Percentiles rank a stretch among this genome's conserved stretches.
phyloP scores from a whole-genome alignment of 2,329 filamentous ascomycete genomes.

The Raffaelea albimanens region DNA sequence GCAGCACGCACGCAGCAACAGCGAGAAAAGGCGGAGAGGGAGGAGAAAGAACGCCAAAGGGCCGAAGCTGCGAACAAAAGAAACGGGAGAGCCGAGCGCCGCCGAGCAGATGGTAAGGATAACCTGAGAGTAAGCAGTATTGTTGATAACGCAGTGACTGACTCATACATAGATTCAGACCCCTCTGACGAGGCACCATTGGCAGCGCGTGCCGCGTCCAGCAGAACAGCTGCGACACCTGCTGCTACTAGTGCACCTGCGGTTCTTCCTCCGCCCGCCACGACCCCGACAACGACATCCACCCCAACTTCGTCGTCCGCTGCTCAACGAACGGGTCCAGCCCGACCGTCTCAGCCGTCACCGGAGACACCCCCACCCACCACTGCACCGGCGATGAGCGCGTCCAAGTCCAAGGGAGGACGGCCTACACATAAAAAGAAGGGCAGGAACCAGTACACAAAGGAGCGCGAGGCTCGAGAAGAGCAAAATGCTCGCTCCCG shows the following conservation, averaged over 20 bases:
- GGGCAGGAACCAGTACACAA: slow-evolving; percentile 75
- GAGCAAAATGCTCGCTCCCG: slow-evolving; percentile 48
- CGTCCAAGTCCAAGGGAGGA: slow-evolving; percentile 51
- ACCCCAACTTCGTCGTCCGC: slow-evolving; percentile 15
- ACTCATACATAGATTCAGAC: slow-evolving; percentile 53
- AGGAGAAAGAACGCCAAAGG: slow-evolving; percentile 65
- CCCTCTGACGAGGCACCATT: slow-evolving; percentile 57
- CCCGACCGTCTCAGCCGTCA: slow-evolving; percentile 34
- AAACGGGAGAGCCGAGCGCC: slow-evolving; percentile 71
- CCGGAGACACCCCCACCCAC: slow-evolving; percentile 37
- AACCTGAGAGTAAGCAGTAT: slow-evolving; percentile 8
- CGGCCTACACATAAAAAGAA: slow-evolving; percentile 57
- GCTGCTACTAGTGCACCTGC: slow-evolving; percentile 5
- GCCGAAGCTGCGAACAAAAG: slow-evolving; percentile 69
- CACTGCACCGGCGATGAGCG: slow-evolving; percentile 28
- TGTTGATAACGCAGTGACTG: slow-evolving; percentile 23
- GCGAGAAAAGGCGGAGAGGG: slow-evolving; percentile 55
- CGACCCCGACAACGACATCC: not conserved
- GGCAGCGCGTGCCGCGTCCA: slow-evolving; percentile 30
- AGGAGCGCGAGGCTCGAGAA: slow-evolving; percentile 54
- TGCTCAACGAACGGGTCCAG: slow-evolving; percentile 28
- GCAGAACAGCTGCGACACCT: slow-evolving; percentile 9
- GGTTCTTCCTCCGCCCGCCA: too few species aligned
- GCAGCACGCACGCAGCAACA: slow-evolving; percentile 25
- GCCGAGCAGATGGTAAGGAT: slow-evolving; percentile 66